Evolutionary conservation across 2,329 filamentous ascomycete genomes (phyloP), one percentile per base, ranked within the genome.

Genomic region (Xylariaceae sp.): DNA sequence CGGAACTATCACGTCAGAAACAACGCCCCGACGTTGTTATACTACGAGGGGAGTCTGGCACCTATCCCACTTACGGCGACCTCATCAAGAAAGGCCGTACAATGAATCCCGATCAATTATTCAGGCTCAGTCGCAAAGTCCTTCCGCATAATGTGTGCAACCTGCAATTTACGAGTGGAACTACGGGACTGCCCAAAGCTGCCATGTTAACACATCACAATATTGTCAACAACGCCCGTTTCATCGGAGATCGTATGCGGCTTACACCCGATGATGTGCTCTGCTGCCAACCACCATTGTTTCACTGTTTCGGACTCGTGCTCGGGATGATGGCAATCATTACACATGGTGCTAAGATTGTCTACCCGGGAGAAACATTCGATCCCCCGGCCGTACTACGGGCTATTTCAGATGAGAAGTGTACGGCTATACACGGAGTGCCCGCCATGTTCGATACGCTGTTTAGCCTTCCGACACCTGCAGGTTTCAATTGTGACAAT

Each of bases 301-400:
- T 94, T 75, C 90, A 94, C 73, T 93, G 88, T 73, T 93, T 93
- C 65, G 89, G 89, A 1, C 80, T 93, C 7, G 88, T 92, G 1
- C 80, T 91, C 3, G 89, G 89, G 9, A 76, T 92, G 42, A 78
- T 92, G 50, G 84, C 87, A 1, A 78, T 83, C 41, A 71, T 91
- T 47, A 90, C 87, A 0, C 88, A 92, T 66, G 88, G 89, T 43
- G 82, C 82, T 38, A 88, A 87, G 68, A 84, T 91, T 46, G 83
- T 93, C 10, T 90, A 90, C 63, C 88, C 89, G 0, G 80, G 81
- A 57, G 86, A 90, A 62, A 82, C 86, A 0, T 93, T 93, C 63
- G 85, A 90, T 60, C 78, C 87, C 1, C 69, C 72, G 5, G 82
- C 86, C 0, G 86, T 86, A 2, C 75, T 92, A 33, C 75, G 75